These are phyloP conservation scores for Candida verbasci DNA, from an alignment of 805 yeast genomes.

Conservation along the genomic window DNA sequence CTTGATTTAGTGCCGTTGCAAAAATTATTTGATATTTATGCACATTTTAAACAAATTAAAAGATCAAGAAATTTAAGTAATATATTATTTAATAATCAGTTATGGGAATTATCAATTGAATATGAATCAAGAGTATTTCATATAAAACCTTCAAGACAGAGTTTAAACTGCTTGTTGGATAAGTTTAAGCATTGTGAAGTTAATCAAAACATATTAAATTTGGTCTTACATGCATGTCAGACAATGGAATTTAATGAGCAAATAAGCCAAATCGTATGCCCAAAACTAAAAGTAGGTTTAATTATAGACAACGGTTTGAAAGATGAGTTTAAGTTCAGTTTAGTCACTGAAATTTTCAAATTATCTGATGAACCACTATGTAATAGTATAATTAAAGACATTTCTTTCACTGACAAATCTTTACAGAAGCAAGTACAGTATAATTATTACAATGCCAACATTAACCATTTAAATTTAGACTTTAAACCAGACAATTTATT, in stretches of 20 bases:
- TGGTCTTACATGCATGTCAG: conserved; percentile 1
- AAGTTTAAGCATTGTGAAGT: background rate
- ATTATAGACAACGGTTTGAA: conserved; percentile 1
- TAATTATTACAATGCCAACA: conserved; percentile 17
- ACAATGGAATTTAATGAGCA: background rate
- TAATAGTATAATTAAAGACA: conserved; percentile 14
- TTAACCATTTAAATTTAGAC: conserved; percentile 7
- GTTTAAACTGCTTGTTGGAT: conserved; percentile 1
- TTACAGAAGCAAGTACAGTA: conserved; percentile 12
- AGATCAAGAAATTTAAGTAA: conserved; percentile 45
- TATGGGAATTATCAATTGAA: conserved; percentile 20
- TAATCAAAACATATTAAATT: background rate
- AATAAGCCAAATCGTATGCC: background rate
- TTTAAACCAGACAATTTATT: conserved; percentile 9
- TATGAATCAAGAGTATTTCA: conserved; percentile 24
- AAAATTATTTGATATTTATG: conserved; percentile 3
- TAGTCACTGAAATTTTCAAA: conserved; percentile 15
- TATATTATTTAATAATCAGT: conserved; percentile 31
- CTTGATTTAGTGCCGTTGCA: conserved; percentile 3
- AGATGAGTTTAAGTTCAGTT: conserved; percentile 14
- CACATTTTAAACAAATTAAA: conserved; percentile 26
- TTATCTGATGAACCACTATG: conserved; percentile 16
- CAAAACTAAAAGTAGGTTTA: background rate
- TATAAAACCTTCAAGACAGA: conserved; percentile 2
- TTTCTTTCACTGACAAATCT: conserved; percentile 11